Evolutionary conservation across 2,329 filamentous ascomycete species (phyloP), one percentile per base, ranked within the genome.

Genomic region (Alternaria tenuissima): DNA sequence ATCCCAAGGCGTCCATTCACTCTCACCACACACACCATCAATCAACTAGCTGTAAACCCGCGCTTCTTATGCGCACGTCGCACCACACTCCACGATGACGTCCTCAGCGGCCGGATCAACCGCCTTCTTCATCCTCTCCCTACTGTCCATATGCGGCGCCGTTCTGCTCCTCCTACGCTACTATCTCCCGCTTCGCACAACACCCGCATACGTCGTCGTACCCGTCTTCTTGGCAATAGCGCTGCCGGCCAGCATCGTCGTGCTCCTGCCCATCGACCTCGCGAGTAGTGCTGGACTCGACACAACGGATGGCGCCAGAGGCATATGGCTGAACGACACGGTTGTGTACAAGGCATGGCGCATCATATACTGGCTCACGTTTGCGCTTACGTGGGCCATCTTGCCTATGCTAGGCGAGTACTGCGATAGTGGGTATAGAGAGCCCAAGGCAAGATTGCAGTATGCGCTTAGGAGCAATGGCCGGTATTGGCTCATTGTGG

Each of bases 211-310:
- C 79, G 89, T 98, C 52, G 86, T 93, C 52, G 86, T 97, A 2
- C 94, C 95, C 36, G 93, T 99, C 63, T 99, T 99, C 82, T 91
- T 99, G 68, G 93, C 94, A n/a, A 86, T 99, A 69, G 94, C 92
- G 74, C 87, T 99, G 6, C 96, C 95, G 11, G 92, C 93, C 47
- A 94, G 91, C 78, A 94, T 96, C 73, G 88, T 98, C 24, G 84
- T 99, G 24, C 87, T 99, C 22, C 93, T 99, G 7, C 95, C 95
- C 5, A 96, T 99, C 78, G 95, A 99, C 79, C 88, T 99, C 67
- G 94, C 94, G 1, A 97, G 94, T 7, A 94, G 88, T 74, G 90
- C 92, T 22, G 86, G 88, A 48, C 88, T 89, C 52, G 89, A 91
- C 36, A 60, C 58, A 61, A 90, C 91, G 78, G 88, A 87, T 61